Base-by-base conservation (phyloP, 2,329 filamentous ascomycete species). In the Fusarium buxicola region DNA sequence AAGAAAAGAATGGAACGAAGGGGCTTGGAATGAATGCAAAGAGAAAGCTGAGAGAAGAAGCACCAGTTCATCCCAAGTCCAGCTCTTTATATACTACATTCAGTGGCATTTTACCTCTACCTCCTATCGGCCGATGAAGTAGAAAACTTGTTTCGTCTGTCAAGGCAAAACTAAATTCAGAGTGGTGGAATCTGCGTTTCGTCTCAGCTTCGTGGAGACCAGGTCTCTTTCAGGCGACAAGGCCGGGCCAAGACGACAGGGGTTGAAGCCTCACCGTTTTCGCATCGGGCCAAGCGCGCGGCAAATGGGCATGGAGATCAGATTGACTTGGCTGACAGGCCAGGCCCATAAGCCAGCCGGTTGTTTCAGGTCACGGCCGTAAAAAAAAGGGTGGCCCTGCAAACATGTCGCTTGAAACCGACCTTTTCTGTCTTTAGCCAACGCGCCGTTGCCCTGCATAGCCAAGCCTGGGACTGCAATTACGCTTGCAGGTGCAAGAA, bases 151-250 rank as follows among this genome's bases (percentile, higher is more conserved):
- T 51, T 60, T 58, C 57, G 38, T 25, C 35, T 46, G 46, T 30
- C 38, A 55, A 57, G 45, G 21, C 16, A 11, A 15, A 35, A 3
- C 49, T 60, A 10, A 59, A 60, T 55, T 65, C 45, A 65, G 41
- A 68, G 57, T 69, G 66, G 66, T 69, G 66, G 66, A 68, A 69
- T 62, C 27, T 45, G 15, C 16, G 5, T 15, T 8, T 24, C 31
- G 66, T 69, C 66, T 69, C 66, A 69, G 50, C 25, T 53, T 57
- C 63, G 57, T 67, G 65, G 65, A 49, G 63, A 31, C 32, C 12
- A 11, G 5, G 4, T 38, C 59, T 57, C 18, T n/a, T 60, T 66
- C 61, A n/a, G 55, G 62, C 27, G 27, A 58, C 38, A 60, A 30
- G 41, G 49, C 63, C 62, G 46, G 58, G 43, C 36, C 44, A 39